phyloP scores from a whole-genome alignment of 331 rosid species.

The Malus hybrid region DNA sequence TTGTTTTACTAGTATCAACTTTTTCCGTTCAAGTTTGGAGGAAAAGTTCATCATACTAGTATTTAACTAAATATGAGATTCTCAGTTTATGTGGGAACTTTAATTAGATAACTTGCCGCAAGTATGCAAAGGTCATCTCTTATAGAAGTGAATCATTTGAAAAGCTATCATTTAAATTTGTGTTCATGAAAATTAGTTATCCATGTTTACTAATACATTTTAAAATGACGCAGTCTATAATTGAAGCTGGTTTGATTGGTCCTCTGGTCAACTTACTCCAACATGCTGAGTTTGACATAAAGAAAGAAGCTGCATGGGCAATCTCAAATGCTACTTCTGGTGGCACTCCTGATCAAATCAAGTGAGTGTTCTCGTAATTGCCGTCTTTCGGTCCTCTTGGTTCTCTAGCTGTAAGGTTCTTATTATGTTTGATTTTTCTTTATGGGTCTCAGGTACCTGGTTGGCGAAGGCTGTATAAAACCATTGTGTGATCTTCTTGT shows the following conservation, averaged over 20 bases:
- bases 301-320: slow-evolving; percentile 94
- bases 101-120: neutral
- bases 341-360: slow-evolving; percentile 72
- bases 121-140: neutral
- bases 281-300: slow-evolving; percentile 89
- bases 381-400: neutral
- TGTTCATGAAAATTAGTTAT: neutral
- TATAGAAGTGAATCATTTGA: neutral
- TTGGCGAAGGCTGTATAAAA: slow-evolving; percentile 71
- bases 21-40: neutral
- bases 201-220: neutral
- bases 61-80: neutral
- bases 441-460: slow-evolving; percentile 50
- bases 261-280: slow-evolving; percentile 78
- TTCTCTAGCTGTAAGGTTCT: neutral
- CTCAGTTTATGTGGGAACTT: neutral
- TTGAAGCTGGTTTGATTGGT: slow-evolving; percentile 66
- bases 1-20: neutral
- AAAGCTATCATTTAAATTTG: neutral
- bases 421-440: neutral
- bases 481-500: slow-evolving; percentile 87
- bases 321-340: slow-evolving; percentile 97
- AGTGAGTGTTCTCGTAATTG: slow-evolving; percentile 28
- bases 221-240: slow-evolving; percentile 42
- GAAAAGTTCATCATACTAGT: neutral